Percentiles rank a stretch among this genome's conserved stretches.
These are phyloP conservation scores for Herpetomonas tarakana DNA, from an alignment of 208 protist species.

Conservation along the genomic window DNA sequence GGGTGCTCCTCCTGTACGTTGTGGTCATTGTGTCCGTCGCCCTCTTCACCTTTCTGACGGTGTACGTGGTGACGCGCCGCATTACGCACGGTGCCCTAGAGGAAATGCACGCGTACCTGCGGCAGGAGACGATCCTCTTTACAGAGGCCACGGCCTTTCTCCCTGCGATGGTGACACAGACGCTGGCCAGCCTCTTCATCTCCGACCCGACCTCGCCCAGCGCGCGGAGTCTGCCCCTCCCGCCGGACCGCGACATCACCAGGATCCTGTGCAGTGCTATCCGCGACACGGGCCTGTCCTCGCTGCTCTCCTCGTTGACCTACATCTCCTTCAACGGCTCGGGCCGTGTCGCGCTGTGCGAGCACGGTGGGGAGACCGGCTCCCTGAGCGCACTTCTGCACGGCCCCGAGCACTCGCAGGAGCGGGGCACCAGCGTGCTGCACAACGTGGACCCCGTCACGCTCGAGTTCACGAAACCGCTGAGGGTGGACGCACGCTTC, in stretches of 20 bases:
- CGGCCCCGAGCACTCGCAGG: neutral
- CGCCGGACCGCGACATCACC: neutral
- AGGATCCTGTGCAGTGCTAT: neutral
- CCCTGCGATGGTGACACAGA: neutral
- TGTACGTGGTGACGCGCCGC: neutral
- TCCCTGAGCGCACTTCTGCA: neutral
- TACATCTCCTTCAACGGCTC: constrained; percentile 2
- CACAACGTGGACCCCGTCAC: neutral
- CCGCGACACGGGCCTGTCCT: neutral
- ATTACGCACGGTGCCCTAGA: neutral
- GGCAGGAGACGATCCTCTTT: neutral
- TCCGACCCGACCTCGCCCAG: neutral
- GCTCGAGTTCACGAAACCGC: neutral
- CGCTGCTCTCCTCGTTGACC: neutral
- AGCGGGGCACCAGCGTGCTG: neutral
- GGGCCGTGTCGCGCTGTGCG: neutral
- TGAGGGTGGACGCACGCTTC: neutral
- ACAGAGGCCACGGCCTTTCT: neutral
- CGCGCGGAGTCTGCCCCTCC: neutral
- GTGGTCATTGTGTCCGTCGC: neutral
- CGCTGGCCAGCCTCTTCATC: neutral
- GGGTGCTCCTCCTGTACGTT: neutral
- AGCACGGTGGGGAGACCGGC: neutral
- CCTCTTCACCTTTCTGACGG: neutral
- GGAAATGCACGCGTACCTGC: neutral